Evolutionary conservation across 176 grass and related monocot species (phyloP), one percentile per base, ranked within the genome.

Genomic region (Phyllostachys edulis): DNA sequence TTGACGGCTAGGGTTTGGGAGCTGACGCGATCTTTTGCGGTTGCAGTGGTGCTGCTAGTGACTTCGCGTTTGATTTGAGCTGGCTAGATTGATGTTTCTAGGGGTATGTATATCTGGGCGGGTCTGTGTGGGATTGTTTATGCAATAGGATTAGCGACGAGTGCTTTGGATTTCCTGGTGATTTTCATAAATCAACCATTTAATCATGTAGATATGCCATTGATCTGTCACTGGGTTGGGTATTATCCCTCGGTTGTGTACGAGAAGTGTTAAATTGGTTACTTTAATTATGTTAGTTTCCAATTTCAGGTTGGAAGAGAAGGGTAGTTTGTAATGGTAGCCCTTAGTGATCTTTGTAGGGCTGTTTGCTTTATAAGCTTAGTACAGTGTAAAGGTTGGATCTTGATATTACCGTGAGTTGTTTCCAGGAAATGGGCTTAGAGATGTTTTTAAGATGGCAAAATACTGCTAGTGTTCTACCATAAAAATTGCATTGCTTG

Each of bases 1-100:
- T 72, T 76, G 42, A 27, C 40, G 21, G 41, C 62, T 90, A 90
- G 80, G 84, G 80, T 87, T 90, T 87, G 63, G 84, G 34, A 75
- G 39, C 67, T 60, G 16, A 34, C 2, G 3, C 51, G 69, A 87
- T 84, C 71, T 80, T 32, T 46, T 13, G 71, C 39, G 7, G 51
- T 29, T 64, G 56, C 7, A 0, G 24, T 34, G 37, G 20, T 37
- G 38, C 32, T 2, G 10, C 63, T 52, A 16, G n/a, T 51, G 32
- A 52, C 45, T 75, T 41, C 0, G 1, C 15, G 11, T 15, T 75
- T 26, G 32, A 41, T 75, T 64, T 11, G 9, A 67, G 63, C 32
- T 73, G 27, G 1, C 0, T 74, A 47, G 26, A 38, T 51, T 26
- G 38, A 15, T 27, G 21, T 69, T 20, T 6, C 14, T 45, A 78